Evolutionary conservation across 441 rosid genomes (phyloP).

Genomic region (Croton setiger): DNA sequence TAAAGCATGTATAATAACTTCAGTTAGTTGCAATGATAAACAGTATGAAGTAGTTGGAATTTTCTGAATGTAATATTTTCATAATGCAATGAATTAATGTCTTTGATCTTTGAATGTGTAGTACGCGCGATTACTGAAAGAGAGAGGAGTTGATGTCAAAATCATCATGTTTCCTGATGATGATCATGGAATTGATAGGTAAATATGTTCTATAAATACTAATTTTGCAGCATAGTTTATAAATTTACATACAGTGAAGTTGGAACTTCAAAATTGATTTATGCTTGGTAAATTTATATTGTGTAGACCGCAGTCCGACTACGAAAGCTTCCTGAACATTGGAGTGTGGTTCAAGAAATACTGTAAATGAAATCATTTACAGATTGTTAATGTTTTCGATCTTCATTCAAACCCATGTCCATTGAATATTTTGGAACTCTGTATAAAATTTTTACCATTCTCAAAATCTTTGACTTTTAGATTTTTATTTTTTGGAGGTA

Average conservation of each 20-base stretch:
- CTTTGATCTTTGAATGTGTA: conserved; percentile 24
- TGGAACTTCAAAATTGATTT: not conserved
- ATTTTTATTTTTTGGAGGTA: too few species aligned
- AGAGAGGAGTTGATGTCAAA: conserved; percentile 80
- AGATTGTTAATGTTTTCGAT: too few species aligned
- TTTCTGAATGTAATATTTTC: not conserved
- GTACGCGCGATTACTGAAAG: conserved; percentile 80
- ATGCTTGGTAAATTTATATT: conserved; percentile 20
- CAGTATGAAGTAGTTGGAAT: not conserved
- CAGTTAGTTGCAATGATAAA: not conserved
- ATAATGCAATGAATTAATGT: not conserved
- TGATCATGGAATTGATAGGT: conserved; percentile 70
- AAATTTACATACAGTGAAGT: not conserved
- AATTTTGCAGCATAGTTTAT: not conserved
- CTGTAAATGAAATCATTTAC: conserved; percentile 38
- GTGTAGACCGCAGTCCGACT: conserved; percentile 92
- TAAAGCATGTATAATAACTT: not conserved
- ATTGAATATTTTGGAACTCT: too few species aligned
- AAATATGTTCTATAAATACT: conserved; percentile 11
- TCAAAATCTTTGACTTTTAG: too few species aligned
- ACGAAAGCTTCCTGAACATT: conserved; percentile 71
- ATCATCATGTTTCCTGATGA: conserved; percentile 66
- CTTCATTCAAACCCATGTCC: too few species aligned
- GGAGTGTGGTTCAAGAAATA: conserved; percentile 88
- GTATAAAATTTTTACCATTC: too few species aligned